phyloP scores from a whole-genome alignment of 495 filamentous ascomycete genomes.

The Podospora anserina region DNA sequence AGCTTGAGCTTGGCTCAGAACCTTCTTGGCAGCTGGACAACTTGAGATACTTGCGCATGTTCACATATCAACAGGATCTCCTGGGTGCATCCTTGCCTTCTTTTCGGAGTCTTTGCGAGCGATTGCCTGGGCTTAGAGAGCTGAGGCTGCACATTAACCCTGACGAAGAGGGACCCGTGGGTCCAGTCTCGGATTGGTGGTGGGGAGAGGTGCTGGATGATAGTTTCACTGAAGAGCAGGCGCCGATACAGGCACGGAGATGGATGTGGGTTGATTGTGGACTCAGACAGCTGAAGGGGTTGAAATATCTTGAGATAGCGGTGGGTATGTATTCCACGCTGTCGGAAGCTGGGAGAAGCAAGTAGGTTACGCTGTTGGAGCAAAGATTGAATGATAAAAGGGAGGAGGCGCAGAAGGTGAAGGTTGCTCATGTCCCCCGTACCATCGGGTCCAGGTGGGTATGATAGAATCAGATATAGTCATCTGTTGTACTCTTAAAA shows the following conservation, averaged over 20 bases:
- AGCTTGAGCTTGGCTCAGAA: too few species aligned
- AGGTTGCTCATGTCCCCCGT: conserved; percentile 11
- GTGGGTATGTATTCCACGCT: too few species aligned
- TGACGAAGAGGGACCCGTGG: too few species aligned
- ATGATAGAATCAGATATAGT: background rate
- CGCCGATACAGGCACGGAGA: too few species aligned
- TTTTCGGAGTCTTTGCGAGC: conserved; percentile 27
- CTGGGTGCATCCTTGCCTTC: background rate
- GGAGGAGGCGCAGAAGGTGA: conserved; percentile 10
- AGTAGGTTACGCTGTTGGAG: conserved; percentile 19
- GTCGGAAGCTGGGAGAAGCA: background rate
- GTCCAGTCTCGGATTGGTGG: background rate
- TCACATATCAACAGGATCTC: conserved; percentile 27
- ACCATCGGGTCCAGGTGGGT: background rate
- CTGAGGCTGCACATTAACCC: conserved; percentile 22
- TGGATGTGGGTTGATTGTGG: conserved; percentile 16
- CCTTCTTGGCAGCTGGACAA: conserved; percentile 33
- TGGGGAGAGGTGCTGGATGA: background rate
- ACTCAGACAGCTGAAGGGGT: background rate
- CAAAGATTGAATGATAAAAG: conserved; percentile 10
- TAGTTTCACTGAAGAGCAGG: conserved; percentile 3
- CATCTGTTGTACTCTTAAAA: too few species aligned
- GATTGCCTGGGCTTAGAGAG: conserved; percentile 24
- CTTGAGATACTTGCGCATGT: conserved; percentile 34
- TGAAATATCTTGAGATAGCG: too few species aligned